These are phyloP conservation scores for Beverwykella pulmonaria DNA, from an alignment of 495 filamentous ascomycete genomes.

Conservation along the genomic window DNA sequence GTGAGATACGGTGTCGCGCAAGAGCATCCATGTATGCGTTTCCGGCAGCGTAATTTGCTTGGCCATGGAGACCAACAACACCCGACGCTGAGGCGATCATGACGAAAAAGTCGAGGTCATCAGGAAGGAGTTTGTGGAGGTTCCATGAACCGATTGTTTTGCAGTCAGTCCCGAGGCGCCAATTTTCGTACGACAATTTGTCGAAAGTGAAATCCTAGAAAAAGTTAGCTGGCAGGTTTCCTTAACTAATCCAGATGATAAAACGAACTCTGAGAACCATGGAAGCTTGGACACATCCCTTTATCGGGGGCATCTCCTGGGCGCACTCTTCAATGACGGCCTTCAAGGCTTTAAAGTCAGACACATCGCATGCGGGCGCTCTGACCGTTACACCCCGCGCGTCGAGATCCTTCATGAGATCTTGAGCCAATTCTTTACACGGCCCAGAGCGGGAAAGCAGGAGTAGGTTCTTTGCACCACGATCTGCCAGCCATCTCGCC, in stretches of 20 bases:
- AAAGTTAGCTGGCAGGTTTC: neutral
- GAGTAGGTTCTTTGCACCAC: conserved; percentile 43
- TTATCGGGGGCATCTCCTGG: conserved; percentile 29
- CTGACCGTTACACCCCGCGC: neutral
- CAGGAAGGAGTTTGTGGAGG: conserved; percentile 16
- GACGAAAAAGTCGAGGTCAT: conserved; percentile 33
- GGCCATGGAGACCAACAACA: conserved; percentile 6
- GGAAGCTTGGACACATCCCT: conserved; percentile 36
- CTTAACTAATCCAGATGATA: conserved; percentile 23
- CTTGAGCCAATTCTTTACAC: neutral
- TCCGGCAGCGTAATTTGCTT: conserved; percentile 18
- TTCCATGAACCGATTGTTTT: conserved; percentile 25
- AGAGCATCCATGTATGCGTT: conserved; percentile 17
- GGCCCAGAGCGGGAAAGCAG: conserved; percentile 32
- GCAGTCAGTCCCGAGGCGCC: neutral
- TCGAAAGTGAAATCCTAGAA: conserved; percentile 7
- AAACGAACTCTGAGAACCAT: conserved; percentile 36
- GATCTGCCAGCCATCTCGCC: conserved; percentile 39
- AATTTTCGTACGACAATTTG: conserved; percentile 3
- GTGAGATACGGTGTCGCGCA: conserved; percentile 1
- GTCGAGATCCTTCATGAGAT: neutral
- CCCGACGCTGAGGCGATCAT: conserved; percentile 13
- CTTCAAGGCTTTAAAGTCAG: neutral
- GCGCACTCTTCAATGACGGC: neutral
- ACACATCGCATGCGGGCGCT: conserved; percentile 4